These are phyloP conservation scores for Axilococcus clingmanii DNA, from an alignment of 139 green algal species.

Conservation along the genomic window DNA sequence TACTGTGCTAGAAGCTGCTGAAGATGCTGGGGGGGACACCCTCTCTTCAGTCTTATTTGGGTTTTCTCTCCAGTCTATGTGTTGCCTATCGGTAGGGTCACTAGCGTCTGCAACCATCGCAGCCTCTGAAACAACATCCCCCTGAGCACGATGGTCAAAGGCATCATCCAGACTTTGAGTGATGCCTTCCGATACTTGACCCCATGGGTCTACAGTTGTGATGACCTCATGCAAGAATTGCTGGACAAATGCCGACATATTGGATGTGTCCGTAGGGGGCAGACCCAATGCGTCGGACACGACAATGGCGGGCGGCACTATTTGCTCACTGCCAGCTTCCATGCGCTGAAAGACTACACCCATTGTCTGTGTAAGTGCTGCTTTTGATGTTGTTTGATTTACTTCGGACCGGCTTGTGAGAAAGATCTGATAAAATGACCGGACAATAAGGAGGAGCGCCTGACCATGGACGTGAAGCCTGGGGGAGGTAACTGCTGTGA, in stretches of 20 bases:
- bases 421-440: conserved; percentile 96
- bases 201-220: conserved; percentile 37
- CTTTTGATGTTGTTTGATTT: conserved; percentile 93
- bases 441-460: conserved; percentile 59
- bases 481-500: conserved; percentile 75
- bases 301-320: conserved; percentile 24
- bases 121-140: neutral
- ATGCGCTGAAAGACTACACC: conserved; percentile 93
- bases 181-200: conserved; percentile 33
- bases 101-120: neutral
- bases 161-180: conserved; percentile 24
- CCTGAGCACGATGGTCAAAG: neutral
- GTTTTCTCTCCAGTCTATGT: too few species aligned
- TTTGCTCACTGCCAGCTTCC: conserved; percentile 49
- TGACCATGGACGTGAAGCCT: conserved; percentile 75
- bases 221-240: conserved; percentile 80
- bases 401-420: conserved; percentile 68
- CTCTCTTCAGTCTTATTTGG: too few species aligned
- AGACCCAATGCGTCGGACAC: conserved; percentile 64
- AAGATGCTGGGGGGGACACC: too few species aligned
- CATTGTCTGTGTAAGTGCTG: conserved; percentile 87
- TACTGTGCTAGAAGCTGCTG: too few species aligned
- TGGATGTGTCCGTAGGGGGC: conserved; percentile 28
- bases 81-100: conserved; percentile 1
- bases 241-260: conserved; percentile 50